Conservation (phyloP, 2,329 filamentous ascomycete species). For the Ceratocystis lukuohia region DNA sequence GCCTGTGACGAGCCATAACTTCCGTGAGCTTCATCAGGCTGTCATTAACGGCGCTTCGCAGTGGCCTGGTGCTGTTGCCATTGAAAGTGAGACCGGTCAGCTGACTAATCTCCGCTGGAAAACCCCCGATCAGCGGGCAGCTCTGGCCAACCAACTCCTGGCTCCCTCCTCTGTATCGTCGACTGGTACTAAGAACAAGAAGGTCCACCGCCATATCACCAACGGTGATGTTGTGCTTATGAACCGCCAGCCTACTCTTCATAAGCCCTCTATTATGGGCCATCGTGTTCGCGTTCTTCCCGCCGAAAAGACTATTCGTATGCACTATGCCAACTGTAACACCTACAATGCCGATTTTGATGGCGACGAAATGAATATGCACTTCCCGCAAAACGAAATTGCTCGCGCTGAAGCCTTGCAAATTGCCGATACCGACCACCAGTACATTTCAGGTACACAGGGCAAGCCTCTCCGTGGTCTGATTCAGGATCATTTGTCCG, state of each 20-base stretch:
- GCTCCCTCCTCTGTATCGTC: conserved; percentile 65
- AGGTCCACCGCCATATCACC: conserved; percentile 88
- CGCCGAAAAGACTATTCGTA: conserved; percentile 92
- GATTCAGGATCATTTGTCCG: conserved; percentile 96
- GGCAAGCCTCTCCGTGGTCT: conserved; percentile 89
- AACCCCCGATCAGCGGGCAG: conserved; percentile 72
- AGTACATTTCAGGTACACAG: conserved; percentile 86
- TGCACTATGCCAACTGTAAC: conserved; percentile 99
- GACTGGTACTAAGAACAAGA: conserved; percentile 75
- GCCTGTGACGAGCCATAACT: conserved; percentile 94
- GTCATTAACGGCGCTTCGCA: conserved; percentile 89
- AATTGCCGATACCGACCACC: conserved; percentile 91
- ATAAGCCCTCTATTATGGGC: conserved; percentile 98
- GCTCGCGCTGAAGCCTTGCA: conserved; percentile 84
- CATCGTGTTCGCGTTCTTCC: conserved; percentile 84
- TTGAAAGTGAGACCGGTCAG: conserved; percentile 91
- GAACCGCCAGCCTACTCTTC: conserved; percentile 95
- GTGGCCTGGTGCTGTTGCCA: conserved; percentile 87
- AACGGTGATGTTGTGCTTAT: conserved; percentile 96
- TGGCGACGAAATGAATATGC: conserved; percentile 99
- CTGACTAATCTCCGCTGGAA: conserved; percentile 80
- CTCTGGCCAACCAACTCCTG: conserved; percentile 83
- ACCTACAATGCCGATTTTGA: conserved; percentile 99
- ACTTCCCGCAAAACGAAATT: conserved; percentile 94
- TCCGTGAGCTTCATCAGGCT: conserved; percentile 86